These are phyloP conservation scores for Ophiosphaerella herpotricha DNA, from an alignment of 2,329 filamentous ascomycete genomes.

Conservation along the genomic window DNA sequence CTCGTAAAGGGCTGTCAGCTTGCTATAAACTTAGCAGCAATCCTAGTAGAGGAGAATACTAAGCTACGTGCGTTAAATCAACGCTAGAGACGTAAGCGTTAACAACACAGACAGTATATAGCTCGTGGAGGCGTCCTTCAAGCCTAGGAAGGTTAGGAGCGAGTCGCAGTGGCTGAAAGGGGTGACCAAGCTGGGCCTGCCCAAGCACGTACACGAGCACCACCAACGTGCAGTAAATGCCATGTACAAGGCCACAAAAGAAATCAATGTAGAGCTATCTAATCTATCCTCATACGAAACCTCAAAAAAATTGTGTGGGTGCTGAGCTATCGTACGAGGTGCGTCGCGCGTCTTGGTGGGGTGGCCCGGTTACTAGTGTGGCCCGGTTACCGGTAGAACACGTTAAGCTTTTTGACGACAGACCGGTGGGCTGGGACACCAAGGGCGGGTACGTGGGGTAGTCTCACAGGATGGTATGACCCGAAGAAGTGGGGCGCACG, in stretches of 20 bases:
- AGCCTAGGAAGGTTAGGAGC: neutral
- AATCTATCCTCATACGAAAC: constrained; percentile 1
- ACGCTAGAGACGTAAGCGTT: neutral
- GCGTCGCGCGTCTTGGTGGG: too few species aligned
- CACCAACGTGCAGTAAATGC: constrained; percentile 11
- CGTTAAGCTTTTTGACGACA: too few species aligned
- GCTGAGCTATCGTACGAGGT: constrained; percentile 3
- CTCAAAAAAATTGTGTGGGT: constrained; percentile 4
- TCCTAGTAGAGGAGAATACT: too few species aligned
- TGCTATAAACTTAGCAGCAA: too few species aligned
- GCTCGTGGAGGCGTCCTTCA: constrained; percentile 9
- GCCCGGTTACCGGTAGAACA: too few species aligned
- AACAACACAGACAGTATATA: constrained; percentile 11
- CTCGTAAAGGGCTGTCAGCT: too few species aligned
- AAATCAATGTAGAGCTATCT: constrained; percentile 5
- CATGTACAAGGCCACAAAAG: constrained; percentile 10
- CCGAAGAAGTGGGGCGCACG: too few species aligned
- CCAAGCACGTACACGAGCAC: constrained; percentile 5
- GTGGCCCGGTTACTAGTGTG: too few species aligned
- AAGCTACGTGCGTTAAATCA: too few species aligned
- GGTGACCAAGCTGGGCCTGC: neutral
- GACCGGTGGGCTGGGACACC: too few species aligned
- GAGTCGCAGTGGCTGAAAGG: constrained; percentile 1
- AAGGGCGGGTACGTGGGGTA: too few species aligned
- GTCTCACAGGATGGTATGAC: too few species aligned